Percentiles rank a stretch among this genome's conserved stretches.
Conservation (phyloP, 2,329 filamentous ascomycete genomes). For the Plenodomus biglobosus region DNA sequence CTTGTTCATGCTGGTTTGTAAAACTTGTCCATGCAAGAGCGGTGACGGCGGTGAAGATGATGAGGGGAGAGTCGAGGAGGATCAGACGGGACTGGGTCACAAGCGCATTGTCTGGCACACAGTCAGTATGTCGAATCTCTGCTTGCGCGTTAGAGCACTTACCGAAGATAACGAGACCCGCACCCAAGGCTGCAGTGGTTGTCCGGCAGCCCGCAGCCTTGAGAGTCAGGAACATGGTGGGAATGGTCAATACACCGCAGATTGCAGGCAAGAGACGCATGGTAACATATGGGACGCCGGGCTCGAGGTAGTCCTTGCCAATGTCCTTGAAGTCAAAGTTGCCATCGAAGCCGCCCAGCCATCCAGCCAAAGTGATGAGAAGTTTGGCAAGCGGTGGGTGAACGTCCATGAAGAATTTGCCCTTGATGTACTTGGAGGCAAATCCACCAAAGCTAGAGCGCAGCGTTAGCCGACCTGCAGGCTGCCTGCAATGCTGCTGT, state of each 20-base stretch:
- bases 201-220: constrained; percentile 90
- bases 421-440: constrained; percentile 98
- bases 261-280: constrained; percentile 94
- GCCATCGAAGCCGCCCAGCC: constrained; percentile 91
- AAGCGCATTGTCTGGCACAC: constrained; percentile 80
- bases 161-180: constrained; percentile 90
- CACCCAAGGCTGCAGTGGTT: constrained; percentile 78
- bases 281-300: constrained; percentile 91
- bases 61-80: constrained; percentile 89
- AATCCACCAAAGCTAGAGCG: constrained; percentile 85
- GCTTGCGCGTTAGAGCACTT: constrained; percentile 22
- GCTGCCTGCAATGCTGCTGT: not conserved
- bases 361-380: constrained; percentile 91
- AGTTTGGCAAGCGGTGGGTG: constrained; percentile 96
- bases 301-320: constrained; percentile 96
- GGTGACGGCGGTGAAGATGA: constrained; percentile 91
- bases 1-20: constrained; percentile 94
- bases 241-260: constrained; percentile 83
- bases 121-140: constrained; percentile 17
- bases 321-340: constrained; percentile 99
- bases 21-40: constrained; percentile 89
- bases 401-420: constrained; percentile 99
- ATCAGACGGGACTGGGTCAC: constrained; percentile 94
- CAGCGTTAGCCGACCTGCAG: constrained; percentile 21
- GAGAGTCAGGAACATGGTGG: constrained; percentile 90